These are phyloP conservation scores for Canavalia gladiata DNA, from an alignment of 306 rosid species.

Conservation along the genomic window DNA sequence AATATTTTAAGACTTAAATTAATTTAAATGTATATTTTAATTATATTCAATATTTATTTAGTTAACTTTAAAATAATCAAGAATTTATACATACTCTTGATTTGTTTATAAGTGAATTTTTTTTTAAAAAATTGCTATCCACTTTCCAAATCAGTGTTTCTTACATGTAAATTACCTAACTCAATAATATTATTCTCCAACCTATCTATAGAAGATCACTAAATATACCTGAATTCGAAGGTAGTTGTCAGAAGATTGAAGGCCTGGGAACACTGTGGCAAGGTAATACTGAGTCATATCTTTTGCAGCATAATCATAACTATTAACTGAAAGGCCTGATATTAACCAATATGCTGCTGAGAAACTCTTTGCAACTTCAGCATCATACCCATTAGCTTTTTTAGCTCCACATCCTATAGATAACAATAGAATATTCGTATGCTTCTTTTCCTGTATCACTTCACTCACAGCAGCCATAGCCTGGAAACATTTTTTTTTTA, in stretches of 20 bases:
- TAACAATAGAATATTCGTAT: conserved; percentile 53
- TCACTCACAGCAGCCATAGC: conserved; percentile 69
- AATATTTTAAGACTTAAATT: no score
- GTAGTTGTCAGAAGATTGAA: neutral
- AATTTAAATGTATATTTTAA: no score
- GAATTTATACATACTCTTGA: no score
- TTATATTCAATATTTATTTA: no score
- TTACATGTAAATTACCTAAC: no score
- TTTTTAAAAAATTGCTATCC: neutral
- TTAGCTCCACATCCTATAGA: conserved; percentile 67
- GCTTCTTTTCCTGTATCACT: conserved; percentile 53
- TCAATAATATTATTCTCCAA: no score
- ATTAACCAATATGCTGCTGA: conserved; percentile 52
- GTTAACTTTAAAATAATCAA: no score
- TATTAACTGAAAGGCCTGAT: neutral
- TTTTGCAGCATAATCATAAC: conserved; percentile 15
- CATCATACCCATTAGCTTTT: conserved; percentile 44
- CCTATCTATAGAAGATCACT: no score
- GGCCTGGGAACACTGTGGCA: conserved; percentile 37
- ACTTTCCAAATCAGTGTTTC: no score
- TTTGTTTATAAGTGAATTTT: neutral
- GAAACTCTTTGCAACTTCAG: conserved; percentile 52
- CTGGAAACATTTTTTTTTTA: conserved; percentile 25
- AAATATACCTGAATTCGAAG: conserved; percentile 43
- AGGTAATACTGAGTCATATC: conserved; percentile 40